These are phyloP conservation scores for Fusarium floridanum DNA, from an alignment of 2,329 filamentous ascomycete genomes.

Conservation along the genomic window DNA sequence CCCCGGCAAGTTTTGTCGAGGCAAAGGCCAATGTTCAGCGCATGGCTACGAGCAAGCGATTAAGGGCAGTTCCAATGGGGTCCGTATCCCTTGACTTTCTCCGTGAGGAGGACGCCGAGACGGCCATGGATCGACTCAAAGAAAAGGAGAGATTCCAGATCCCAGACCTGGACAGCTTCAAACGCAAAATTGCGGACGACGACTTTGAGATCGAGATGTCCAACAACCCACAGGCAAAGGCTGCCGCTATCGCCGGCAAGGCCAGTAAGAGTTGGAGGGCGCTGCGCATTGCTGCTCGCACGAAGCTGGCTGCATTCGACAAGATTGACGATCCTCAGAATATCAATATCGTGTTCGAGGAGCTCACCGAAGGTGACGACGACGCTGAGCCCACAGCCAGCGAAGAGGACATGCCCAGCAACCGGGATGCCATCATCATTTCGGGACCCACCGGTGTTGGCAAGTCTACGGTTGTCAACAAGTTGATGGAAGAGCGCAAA, in stretches of 20 bases:
- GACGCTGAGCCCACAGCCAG: slow-evolving; percentile 51
- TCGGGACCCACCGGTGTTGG: slow-evolving; percentile 73
- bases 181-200: slow-evolving; percentile 79
- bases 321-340: slow-evolving; percentile 88
- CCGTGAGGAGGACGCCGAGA: slow-evolving; percentile 69
- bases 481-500: slow-evolving; percentile 73
- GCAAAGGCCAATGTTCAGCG: slow-evolving; percentile 76
- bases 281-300: slow-evolving; percentile 81
- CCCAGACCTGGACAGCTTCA: slow-evolving; percentile 78
- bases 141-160: slow-evolving; percentile 73
- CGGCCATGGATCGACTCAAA: slow-evolving; percentile 78
- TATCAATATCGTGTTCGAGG: slow-evolving; percentile 69
- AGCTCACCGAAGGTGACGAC: slow-evolving; percentile 56
- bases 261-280: slow-evolving; percentile 93
- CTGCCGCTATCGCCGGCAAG: slow-evolving; percentile 75
- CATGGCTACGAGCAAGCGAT: slow-evolving; percentile 77
- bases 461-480: slow-evolving; percentile 73
- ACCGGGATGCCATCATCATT: slow-evolving; percentile 72
- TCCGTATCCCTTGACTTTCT: slow-evolving; percentile 85
- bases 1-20: slow-evolving; percentile 75
- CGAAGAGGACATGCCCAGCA: slow-evolving; percentile 58
- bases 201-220: slow-evolving; percentile 91
- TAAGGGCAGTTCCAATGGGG: slow-evolving; percentile 77
- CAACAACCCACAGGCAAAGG: slow-evolving; percentile 69
- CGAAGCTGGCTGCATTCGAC: slow-evolving; percentile 83